A percentile compares a stretch with the other conserved stretches of the same genome.
phyloP scores from a whole-genome alignment of 73 alveolate genomes.

The Paramecium pentaurelia region DNA sequence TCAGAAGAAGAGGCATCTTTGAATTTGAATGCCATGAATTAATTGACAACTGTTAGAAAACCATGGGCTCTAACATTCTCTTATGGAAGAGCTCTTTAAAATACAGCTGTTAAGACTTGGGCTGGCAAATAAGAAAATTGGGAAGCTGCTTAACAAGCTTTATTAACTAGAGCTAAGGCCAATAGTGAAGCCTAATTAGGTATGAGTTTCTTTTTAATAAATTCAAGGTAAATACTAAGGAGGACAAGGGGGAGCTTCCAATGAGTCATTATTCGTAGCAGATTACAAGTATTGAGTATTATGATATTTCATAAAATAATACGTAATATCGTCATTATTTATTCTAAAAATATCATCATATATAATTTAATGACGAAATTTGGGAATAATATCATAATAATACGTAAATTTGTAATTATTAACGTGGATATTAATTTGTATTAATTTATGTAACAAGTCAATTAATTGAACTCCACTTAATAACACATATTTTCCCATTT shows the following conservation, averaged over 20 bases:
- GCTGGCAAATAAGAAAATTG: slow-evolving; percentile 92
- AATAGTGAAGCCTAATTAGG: slow-evolving; percentile 91
- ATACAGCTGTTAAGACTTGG: slow-evolving; percentile 94
- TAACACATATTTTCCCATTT: not conserved
- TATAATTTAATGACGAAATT: not conserved
- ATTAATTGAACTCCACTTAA: not conserved
- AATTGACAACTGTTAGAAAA: slow-evolving; percentile 68
- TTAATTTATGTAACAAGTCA: not conserved
- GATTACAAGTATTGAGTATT: slow-evolving; percentile 66
- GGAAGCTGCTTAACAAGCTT: slow-evolving; percentile 90
- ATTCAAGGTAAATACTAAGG: slow-evolving; percentile 55
- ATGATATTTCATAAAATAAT: not conserved
- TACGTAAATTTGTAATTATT: not conserved
- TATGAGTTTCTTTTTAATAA: not conserved
- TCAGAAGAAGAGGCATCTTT: slow-evolving; percentile 94
- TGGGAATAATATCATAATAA: not conserved
- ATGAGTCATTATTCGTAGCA: slow-evolving; percentile 67
- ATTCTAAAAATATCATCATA: not conserved
- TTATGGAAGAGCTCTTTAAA: slow-evolving; percentile 97
- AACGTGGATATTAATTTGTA: not conserved
- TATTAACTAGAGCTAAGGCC: slow-evolving; percentile 87
- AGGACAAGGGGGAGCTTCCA: slow-evolving; percentile 65
- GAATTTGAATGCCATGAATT: slow-evolving; percentile 93
- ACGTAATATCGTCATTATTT: not conserved
- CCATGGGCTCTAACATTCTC: slow-evolving; percentile 96